Conservation (phyloP, 2,329 filamentous ascomycete genomes). For the Aspergillus oerlinghausenensis region DNA sequence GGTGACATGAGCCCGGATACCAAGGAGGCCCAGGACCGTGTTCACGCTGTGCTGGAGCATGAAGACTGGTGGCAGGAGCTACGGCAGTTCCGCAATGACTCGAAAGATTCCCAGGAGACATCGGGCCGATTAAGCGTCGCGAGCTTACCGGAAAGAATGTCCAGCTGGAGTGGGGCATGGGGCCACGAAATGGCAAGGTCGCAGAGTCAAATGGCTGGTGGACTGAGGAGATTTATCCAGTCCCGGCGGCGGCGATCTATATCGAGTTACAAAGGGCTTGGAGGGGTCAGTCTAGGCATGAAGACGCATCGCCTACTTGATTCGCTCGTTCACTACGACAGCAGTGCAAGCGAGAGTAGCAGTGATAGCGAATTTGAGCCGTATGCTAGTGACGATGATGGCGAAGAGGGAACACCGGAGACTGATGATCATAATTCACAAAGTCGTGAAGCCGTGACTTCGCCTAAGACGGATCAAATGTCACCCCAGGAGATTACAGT, state of each 20-base stretch:
- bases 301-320: conserved; percentile 67
- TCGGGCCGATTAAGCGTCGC: conserved; percentile 13
- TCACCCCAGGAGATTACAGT: not conserved
- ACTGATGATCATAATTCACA: not conserved
- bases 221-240: conserved; percentile 59
- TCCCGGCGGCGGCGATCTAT: conserved; percentile 51
- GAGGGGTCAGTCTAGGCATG: conserved; percentile 64
- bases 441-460: not conserved
- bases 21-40: conserved; percentile 54
- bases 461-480: conserved; percentile 1
- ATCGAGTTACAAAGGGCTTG: conserved; percentile 48
- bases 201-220: conserved; percentile 49
- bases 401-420: conserved; percentile 21
- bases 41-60: conserved; percentile 62
- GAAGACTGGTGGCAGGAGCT: conserved; percentile 83
- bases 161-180: conserved; percentile 50
- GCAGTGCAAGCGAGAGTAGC: conserved; percentile 40
- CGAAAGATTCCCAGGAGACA: conserved; percentile 11
- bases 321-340: conserved; percentile 54
- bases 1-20: conserved; percentile 52
- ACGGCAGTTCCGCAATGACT: conserved; percentile 43
- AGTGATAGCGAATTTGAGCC: conserved; percentile 40
- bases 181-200: conserved; percentile 48
- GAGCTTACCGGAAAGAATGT: conserved; percentile 37
- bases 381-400: conserved; percentile 37